Evolutionary conservation across 208 protist genomes (phyloP).

Genomic region (Paratrypanosoma confusum): DNA sequence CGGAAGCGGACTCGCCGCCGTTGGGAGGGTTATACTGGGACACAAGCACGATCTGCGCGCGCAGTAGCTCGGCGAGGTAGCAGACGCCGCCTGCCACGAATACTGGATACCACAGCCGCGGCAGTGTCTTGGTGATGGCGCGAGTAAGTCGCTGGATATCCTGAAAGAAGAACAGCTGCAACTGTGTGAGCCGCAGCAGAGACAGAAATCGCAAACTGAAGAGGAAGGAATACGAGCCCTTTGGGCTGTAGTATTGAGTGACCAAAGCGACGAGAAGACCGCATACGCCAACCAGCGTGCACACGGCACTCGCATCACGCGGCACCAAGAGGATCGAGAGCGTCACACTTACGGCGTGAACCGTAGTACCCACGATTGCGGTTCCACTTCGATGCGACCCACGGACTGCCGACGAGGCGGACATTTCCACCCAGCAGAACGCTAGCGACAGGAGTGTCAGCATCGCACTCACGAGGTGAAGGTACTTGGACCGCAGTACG

Average conservation of each 20-base stretch:
- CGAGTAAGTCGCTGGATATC: conserved; percentile 24
- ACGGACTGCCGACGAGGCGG: too few relatives aligned
- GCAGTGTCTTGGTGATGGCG: conserved; percentile 25
- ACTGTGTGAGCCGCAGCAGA: conserved; percentile 45
- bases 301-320: conserved; percentile 30
- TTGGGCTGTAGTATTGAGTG: conserved; percentile 1
- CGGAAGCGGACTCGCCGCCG: conserved; percentile 1
- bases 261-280: background rate
- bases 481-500: conserved; percentile 1
- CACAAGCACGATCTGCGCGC: conserved; percentile 53
- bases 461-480: conserved; percentile 30
- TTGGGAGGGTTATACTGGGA: conserved; percentile 12
- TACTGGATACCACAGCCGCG: conserved; percentile 43
- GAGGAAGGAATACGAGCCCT: background rate
- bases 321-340: conserved; percentile 31
- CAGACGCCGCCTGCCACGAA: conserved; percentile 25
- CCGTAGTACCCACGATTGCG: conserved; percentile 18
- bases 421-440: conserved; percentile 47
- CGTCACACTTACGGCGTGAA: conserved; percentile 41
- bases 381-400: conserved; percentile 7
- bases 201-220: conserved; percentile 45
- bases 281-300: conserved; percentile 23
- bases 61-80: conserved; percentile 49
- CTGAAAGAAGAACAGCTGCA: conserved; percentile 39
- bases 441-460: conserved; percentile 42